Conservation (phyloP, 176 grass and related monocot genomes). For the Pharus latifolius region DNA sequence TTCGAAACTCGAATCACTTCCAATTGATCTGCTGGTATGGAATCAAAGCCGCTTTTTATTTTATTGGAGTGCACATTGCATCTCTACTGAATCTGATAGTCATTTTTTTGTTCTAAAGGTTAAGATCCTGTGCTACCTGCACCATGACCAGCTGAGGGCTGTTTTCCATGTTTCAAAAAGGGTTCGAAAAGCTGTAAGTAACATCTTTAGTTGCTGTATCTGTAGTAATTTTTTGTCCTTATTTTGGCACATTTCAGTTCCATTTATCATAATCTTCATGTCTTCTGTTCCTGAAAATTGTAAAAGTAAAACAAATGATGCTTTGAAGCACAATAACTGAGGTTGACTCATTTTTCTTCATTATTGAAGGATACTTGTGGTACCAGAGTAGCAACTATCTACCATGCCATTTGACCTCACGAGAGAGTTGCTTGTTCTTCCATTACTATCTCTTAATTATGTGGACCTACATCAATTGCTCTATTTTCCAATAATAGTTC, state of each 20-base stretch:
- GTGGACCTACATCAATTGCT: not conserved
- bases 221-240: not conserved
- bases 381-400: not conserved
- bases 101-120: constrained; percentile 37
- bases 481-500: not conserved
- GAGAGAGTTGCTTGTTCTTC: not conserved
- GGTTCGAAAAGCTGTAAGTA: constrained; percentile 60
- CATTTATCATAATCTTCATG: not conserved
- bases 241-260: constrained; percentile 3
- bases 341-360: not conserved
- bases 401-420: not conserved
- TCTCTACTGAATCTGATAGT: constrained; percentile 11
- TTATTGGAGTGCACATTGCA: not conserved
- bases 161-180: constrained; percentile 80
- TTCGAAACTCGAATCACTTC: constrained; percentile 82
- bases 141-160: constrained; percentile 66
- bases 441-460: not conserved
- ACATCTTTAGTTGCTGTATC: not conserved
- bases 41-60: not conserved
- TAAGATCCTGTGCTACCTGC: constrained; percentile 74
- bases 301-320: not conserved
- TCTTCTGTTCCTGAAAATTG: not conserved
- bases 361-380: not conserved
- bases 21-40: constrained; percentile 75
- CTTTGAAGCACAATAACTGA: not conserved